phyloP scores from a whole-genome alignment of 495 filamentous ascomycete genomes.

The Cladorrhinum samala region DNA sequence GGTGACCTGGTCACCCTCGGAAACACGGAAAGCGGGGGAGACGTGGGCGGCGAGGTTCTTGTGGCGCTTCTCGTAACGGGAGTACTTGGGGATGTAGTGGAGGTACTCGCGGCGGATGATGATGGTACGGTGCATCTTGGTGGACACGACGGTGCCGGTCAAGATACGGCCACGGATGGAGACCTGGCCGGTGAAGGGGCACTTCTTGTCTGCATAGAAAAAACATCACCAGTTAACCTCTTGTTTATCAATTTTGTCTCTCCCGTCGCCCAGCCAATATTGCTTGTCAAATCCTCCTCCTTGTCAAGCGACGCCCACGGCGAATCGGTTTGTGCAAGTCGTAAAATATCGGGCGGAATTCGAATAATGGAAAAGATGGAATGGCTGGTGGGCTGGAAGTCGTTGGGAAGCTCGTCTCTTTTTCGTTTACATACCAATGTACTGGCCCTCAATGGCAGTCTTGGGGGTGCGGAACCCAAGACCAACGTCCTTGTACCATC shows the following conservation, averaged over 20 bases:
- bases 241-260: background rate
- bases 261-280: background rate
- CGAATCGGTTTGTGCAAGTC: too few relatives aligned
- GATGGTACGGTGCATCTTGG: constrained; percentile 99
- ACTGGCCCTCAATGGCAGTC: constrained; percentile 94
- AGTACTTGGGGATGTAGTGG: constrained; percentile 98
- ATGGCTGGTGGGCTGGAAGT: background rate
- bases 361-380: too few relatives aligned
- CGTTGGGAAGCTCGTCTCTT: constrained; percentile 1
- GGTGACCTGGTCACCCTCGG: constrained; percentile 97
- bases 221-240: constrained; percentile 19
- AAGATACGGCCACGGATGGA: constrained; percentile 99
- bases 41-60: constrained; percentile 99
- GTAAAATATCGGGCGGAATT: constrained; percentile 6
- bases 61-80: constrained; percentile 99
- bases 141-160: constrained; percentile 95
- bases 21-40: constrained; percentile 98
- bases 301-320: too few relatives aligned
- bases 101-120: constrained; percentile 99
- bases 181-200: constrained; percentile 96
- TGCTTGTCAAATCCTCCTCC: background rate
- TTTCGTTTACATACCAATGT: constrained; percentile 77
- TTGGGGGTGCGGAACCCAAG: constrained; percentile 97
- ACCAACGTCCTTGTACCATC: constrained; percentile 99
- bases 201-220: constrained; percentile 87